A percentile compares a stretch with the other conserved stretches of the same genome.
phyloP scores from a whole-genome alignment of 176 grass and related monocot species.

The Phoenix roebelenii region DNA sequence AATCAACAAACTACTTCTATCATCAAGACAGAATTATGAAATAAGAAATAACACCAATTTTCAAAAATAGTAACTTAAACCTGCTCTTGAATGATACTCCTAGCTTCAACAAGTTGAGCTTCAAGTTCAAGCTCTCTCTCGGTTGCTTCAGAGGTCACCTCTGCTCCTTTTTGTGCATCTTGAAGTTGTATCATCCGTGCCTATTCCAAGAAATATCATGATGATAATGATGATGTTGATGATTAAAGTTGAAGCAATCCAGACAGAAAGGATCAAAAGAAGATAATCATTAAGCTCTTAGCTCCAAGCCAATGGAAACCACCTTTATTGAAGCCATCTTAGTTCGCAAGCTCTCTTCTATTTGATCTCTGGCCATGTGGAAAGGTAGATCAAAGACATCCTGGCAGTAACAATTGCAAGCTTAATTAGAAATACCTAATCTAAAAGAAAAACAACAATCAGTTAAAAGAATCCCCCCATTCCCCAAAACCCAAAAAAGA shows the following conservation, averaged over 20 bases:
- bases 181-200: constrained; percentile 89
- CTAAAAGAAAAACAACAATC: too few species aligned
- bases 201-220: constrained; percentile 11
- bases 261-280: constrained; percentile 9
- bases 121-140: constrained; percentile 98
- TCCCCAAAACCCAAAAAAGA: too few species aligned
- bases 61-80: constrained; percentile 22
- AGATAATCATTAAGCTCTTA: not conserved
- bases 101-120: constrained; percentile 98
- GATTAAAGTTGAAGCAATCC: not conserved
- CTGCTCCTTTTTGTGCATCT: constrained; percentile 99
- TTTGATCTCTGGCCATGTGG: constrained; percentile 99
- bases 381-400: constrained; percentile 98
- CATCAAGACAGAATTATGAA: too few species aligned
- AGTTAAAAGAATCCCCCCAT: too few species aligned
- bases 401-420: constrained; percentile 24
- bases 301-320: not conserved
- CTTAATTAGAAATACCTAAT: too few species aligned
- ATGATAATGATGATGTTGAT: not conserved
- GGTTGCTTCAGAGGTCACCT: constrained; percentile 87
- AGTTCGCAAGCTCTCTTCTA: constrained; percentile 95
- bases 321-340: constrained; percentile 99
- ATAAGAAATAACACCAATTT: not conserved
- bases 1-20: too few species aligned
- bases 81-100: constrained; percentile 99